Evolutionary conservation across 805 yeast genomes (phyloP).

Genomic region (Metschnikowia chrysomelidarum): DNA sequence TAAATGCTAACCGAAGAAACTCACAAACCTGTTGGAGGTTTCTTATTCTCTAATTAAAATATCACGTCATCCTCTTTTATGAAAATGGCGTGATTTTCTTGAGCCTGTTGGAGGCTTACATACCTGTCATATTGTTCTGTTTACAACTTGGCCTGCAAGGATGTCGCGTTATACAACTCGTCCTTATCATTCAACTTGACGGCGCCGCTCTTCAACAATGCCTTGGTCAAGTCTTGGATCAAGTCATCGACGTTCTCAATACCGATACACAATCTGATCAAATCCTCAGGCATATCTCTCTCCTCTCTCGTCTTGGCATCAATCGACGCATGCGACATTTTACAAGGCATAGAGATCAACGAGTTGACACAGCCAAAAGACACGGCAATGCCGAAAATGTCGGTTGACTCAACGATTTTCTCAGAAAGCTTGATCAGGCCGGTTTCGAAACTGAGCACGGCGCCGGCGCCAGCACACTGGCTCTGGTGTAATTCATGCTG

Average conservation of each 20-base stretch:
- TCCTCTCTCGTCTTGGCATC: constrained; percentile 83
- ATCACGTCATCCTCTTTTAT: too few relatives aligned
- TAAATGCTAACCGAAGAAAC: too few relatives aligned
- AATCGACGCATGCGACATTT: constrained; percentile 96
- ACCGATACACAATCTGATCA: constrained; percentile 87
- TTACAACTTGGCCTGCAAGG: constrained; percentile 29
- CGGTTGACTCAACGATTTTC: constrained; percentile 69
- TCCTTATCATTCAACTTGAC: constrained; percentile 40
- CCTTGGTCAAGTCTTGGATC: constrained; percentile 72
- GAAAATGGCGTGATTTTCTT: not conserved
- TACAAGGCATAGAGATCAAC: constrained; percentile 88
- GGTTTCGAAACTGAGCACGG: constrained; percentile 85
- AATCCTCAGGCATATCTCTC: constrained; percentile 89
- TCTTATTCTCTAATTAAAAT: not conserved
- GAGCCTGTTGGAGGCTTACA: constrained; percentile 15
- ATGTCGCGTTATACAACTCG: constrained; percentile 40
- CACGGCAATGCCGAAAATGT: constrained; percentile 83
- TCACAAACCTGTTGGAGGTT: constrained; percentile 19
- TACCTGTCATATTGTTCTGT: not conserved
- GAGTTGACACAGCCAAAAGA: constrained; percentile 95
- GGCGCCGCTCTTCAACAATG: constrained; percentile 67
- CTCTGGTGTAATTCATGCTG: constrained; percentile 76
- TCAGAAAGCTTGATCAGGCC: constrained; percentile 67
- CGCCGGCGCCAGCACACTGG: constrained; percentile 83
- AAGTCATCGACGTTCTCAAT: constrained; percentile 82